Evolutionary conservation across 2,329 filamentous ascomycete genomes (phyloP), one percentile per base, ranked within the genome.

Genomic region (Dactylellina drechsleri): DNA sequence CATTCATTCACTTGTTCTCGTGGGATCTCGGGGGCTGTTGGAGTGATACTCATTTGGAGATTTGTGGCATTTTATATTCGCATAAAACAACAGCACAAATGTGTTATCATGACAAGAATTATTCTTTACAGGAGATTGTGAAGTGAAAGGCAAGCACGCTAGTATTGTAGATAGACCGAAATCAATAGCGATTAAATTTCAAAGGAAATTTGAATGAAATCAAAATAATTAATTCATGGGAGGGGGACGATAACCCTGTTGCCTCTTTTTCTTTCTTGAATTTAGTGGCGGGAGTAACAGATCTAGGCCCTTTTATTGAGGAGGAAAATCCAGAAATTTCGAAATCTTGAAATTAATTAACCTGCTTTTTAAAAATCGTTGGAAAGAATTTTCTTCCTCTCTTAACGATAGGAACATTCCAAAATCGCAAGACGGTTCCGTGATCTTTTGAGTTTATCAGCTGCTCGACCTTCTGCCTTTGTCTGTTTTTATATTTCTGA

Each of bases 381-480:
- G 23, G 4, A 23, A 36, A 36, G 31, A 36, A 36, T 36, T 36
- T 40, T 16, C 20, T 58, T 20, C 26, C 43, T 52, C 28, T 64
- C 26, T 49, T 8, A 16, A 36, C 31, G 31, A 36, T 36, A 36
- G 31, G 31, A 31, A 65, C 53, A 72, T 50, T 36, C 31, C 31
- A 36, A 36, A 62, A 45, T 74, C 58, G 60, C 60, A 54, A 52
- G 64, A 73, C 61, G 10, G 28, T 73, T 61, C 54, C 68, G 61
- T 54, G 61, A 72, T 36, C 7, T 18, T 53, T n/a, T 52, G 23
- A 18, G 28, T 49, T 23, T 26, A 62, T 56, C 68, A 43, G 59
- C 67, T 72, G 67, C 31, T 72, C 68, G 68, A 73, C 68, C 61
- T 73, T 52, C 68, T 73, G 31, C 45, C 31, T 60, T 65, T 66